phyloP scores from a whole-genome alignment of 352 stramenopile genomes.

The Globisporangium spinosum region DNA sequence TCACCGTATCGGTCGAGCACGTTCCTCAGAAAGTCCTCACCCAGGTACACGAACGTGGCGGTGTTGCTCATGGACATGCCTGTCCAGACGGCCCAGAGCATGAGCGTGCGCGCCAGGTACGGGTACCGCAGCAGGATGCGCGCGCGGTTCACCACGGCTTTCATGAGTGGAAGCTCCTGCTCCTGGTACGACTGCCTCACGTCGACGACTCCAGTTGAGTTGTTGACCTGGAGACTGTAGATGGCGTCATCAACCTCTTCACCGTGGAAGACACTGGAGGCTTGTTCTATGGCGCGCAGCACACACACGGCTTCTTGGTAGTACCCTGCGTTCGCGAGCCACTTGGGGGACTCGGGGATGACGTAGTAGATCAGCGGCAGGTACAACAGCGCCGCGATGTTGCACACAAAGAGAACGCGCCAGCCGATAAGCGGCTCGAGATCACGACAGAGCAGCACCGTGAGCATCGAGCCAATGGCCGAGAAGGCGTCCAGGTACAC shows the following conservation, averaged over 20 bases:
- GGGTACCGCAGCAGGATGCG: constrained; percentile 3
- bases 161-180: not conserved
- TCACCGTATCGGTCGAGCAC: not conserved
- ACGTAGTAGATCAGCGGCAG: not conserved
- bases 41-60: constrained; percentile 3
- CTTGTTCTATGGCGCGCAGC: not conserved
- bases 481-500: constrained; percentile 2
- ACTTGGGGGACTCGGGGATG: constrained; percentile 6
- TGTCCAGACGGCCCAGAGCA: constrained; percentile 10
- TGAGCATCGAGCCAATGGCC: not conserved
- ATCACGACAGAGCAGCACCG: not conserved
- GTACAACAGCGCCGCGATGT: not conserved
- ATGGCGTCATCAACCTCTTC: not conserved
- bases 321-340: not conserved
- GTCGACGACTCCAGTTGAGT: too few relatives aligned
- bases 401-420: not conserved
- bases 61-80: not conserved
- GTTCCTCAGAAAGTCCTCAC: not conserved
- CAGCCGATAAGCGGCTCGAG: constrained; percentile 2
- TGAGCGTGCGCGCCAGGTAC: constrained; percentile 6
- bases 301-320: not conserved
- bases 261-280: constrained; percentile 1
- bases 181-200: not conserved
- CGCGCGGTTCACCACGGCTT: not conserved
- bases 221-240: not conserved